These are phyloP conservation scores for Dispira parvispora DNA, from an alignment of 192 early-diverging fungal species.

Conservation along the genomic window DNA sequence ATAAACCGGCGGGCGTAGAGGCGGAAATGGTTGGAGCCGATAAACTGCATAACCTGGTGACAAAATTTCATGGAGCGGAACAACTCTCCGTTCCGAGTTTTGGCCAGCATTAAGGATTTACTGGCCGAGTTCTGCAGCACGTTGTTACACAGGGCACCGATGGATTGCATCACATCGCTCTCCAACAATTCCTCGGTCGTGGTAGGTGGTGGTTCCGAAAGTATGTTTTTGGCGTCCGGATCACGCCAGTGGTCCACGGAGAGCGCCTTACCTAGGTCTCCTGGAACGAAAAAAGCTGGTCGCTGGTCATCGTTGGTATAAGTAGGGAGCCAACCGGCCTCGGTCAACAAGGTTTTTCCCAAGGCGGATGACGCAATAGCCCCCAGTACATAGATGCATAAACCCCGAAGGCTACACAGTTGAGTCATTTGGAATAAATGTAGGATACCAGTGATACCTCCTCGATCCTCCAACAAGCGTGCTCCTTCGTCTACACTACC, in stretches of 20 bases:
- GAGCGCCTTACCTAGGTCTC: not conserved
- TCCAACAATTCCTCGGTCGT: not conserved
- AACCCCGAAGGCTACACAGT: not conserved
- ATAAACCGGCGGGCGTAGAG: constrained; percentile 7
- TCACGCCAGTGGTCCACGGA: not conserved
- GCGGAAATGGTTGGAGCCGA: constrained; percentile 4
- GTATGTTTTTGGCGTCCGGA: not conserved
- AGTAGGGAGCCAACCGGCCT: not conserved
- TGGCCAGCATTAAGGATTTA: not conserved
- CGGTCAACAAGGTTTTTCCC: not conserved
- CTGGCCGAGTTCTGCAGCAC: constrained; percentile 1
- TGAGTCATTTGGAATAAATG: not conserved
- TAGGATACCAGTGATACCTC: not conserved
- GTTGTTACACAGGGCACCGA: constrained; percentile 3
- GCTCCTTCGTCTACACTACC: not conserved
- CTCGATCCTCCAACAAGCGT: not conserved
- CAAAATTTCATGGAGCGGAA: constrained; percentile 7
- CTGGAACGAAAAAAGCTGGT: not conserved
- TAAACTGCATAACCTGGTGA: not conserved
- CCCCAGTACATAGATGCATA: not conserved
- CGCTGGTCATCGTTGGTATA: not conserved
- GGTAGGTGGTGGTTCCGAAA: not conserved
- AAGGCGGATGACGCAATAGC: not conserved
- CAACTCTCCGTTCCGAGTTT: not conserved
- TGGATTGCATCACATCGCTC: not conserved